Evolutionary conservation across 345 rosid species (phyloP).

Genomic region (Citrus australasica): DNA sequence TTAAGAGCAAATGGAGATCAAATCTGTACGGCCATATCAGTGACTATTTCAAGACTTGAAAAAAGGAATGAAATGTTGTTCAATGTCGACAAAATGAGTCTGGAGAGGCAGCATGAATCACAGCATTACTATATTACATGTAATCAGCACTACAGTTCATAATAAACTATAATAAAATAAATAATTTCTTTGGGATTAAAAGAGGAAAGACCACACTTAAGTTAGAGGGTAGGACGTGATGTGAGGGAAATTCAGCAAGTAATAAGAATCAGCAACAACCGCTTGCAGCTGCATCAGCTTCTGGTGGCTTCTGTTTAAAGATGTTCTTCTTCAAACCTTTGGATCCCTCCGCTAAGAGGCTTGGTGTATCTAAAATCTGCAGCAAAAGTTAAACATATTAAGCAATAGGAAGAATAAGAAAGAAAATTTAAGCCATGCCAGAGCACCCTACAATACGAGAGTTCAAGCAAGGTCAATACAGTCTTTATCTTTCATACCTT

Average conservation of each 20-base stretch:
- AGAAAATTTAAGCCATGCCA: not conserved
- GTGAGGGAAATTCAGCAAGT: not conserved
- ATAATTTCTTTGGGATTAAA: not conserved
- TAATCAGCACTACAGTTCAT: not conserved
- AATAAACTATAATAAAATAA: not conserved
- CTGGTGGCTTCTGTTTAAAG: conserved; percentile 35
- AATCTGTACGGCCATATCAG: not conserved
- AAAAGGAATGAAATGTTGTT: not conserved
- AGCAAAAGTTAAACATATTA: not conserved
- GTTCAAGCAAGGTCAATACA: not conserved
- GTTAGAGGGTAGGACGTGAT: not conserved
- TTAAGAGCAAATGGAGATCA: not conserved
- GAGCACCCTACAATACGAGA: not conserved
- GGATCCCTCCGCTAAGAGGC: conserved; percentile 48
- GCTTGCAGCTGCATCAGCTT: conserved; percentile 24
- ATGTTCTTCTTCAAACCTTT: conserved; percentile 45
- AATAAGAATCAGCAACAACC: conserved; percentile 35
- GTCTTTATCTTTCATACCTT: conserved; percentile 31
- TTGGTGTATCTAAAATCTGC: conserved; percentile 54
- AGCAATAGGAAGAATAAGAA: not conserved
- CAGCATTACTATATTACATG: conserved; percentile 3
- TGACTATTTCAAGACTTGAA: not conserved
- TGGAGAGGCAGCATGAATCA: not conserved
- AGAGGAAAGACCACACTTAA: not conserved
- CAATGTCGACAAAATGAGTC: not conserved